Conservation (phyloP, 768 basidiomycete genomes). For the Brasilioporus rufonigricans region DNA sequence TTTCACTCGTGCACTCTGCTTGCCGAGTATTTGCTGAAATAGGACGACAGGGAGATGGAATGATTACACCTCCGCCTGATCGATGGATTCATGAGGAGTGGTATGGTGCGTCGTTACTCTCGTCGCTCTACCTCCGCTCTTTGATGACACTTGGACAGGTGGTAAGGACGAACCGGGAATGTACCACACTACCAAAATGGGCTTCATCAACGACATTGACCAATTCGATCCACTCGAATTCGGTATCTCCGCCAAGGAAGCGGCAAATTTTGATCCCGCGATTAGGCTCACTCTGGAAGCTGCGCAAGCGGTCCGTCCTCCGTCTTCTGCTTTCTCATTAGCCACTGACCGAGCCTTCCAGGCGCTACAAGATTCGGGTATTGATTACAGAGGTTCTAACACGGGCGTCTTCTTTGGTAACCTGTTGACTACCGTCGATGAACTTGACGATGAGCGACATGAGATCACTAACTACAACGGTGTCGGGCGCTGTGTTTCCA, state of each 20-base stretch:
- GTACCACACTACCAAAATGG: conserved; percentile 27
- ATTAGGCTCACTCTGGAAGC: conserved; percentile 31
- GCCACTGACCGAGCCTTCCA: neutral
- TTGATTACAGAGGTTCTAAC: conserved; percentile 42
- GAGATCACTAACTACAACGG: conserved; percentile 30
- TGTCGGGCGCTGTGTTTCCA: conserved; percentile 31
- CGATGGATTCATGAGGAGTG: conserved; percentile 32
- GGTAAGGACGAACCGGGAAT: conserved; percentile 32
- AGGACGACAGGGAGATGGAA: conserved; percentile 29
- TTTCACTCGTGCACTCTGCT: neutral
- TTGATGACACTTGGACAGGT: conserved; percentile 11
- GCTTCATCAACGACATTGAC: conserved; percentile 33
- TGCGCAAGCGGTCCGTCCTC: conserved; percentile 25
- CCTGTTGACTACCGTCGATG: conserved; percentile 26
- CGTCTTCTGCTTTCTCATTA: neutral
- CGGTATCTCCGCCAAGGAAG: conserved; percentile 33
- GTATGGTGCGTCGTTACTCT: conserved; percentile 24
- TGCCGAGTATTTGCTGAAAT: neutral
- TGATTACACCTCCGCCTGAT: conserved; percentile 25
- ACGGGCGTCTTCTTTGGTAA: conserved; percentile 43
- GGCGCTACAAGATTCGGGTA: conserved; percentile 46
- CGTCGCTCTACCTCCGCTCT: neutral
- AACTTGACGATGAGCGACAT: conserved; percentile 28
- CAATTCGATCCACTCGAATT: conserved; percentile 35
- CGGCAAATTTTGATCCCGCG: conserved; percentile 30